Base-by-base conservation (phyloP, 345 rosid genomes). In the Citrus cavaleriei region DNA sequence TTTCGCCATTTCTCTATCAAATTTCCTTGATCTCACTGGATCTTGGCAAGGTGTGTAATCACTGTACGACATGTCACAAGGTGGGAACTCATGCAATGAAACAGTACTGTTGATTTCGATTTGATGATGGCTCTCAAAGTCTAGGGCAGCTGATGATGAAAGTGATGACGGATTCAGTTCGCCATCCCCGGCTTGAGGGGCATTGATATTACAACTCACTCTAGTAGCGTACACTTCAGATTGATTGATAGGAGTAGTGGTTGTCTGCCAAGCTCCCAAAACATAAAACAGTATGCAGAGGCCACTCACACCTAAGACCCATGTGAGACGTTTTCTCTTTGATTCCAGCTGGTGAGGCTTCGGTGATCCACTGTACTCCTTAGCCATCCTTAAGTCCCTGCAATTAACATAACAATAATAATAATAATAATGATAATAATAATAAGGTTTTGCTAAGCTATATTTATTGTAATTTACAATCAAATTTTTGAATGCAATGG, bases 21-120 rank as follows among this genome's bases (percentile, higher is more conserved):
- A 96, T 78, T 82, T 89, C 78, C 97, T 90, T 37, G 92, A 92
- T 81, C 99, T 88, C 35, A 35, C 81, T 18, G 91, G 89, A 70
- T 94, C 85, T 79, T 94, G 95, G 63, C 98, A 96, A 51, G 99
- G 99, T 40, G 98, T 93, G 85, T 89, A 88, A 82, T 96, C 99
- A 68, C 97, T 92, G 10, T 70, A 85, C 30, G 92, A 81, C 82
- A 93, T 85, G 68, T 91, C 93, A 77, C 99, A 96, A 27, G 94
- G 86, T 10, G 90, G 92, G 25, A 96, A 76, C n/a, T 79, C 78
- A 73, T 78, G 80, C 49, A 67, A 81, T 37, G 90, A 73, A 25
- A 81, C 83, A 3, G 89, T 54, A 18, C 78, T 79, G 75, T 88
- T 86, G 65, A 86, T 16, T 58, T 86, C 85, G 35, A 88, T 79